Evolutionary conservation across 1,284 basidiomycete genomes (phyloP).

Genomic region (Peniophora sp.): DNA sequence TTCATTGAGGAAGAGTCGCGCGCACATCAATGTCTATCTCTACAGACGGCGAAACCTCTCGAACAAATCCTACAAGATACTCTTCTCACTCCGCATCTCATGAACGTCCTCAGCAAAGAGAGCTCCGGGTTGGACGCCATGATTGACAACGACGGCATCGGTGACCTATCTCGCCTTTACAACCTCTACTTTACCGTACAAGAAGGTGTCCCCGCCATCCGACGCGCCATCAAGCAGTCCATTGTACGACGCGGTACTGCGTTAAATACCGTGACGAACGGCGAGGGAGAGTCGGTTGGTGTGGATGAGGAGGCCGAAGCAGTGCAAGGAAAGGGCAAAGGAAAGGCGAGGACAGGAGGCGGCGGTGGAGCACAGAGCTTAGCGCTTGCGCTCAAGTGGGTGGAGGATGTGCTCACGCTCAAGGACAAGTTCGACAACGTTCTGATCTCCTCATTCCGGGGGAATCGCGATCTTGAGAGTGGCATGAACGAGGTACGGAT

Average conservation of each 20-base stretch:
- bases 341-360: conserved; percentile 52
- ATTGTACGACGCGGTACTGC: conserved; percentile 73
- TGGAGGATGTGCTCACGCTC: conserved; percentile 84
- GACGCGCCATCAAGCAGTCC: conserved; percentile 68
- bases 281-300: conserved; percentile 26
- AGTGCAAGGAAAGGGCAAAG: conserved; percentile 38
- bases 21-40: conserved; percentile 84
- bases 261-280: conserved; percentile 52
- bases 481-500: conserved; percentile 74
- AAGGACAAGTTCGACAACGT: conserved; percentile 88
- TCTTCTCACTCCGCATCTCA: conserved; percentile 75
- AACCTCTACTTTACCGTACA: conserved; percentile 71
- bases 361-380: conserved; percentile 37
- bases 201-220: conserved; percentile 60
- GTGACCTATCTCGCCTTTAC: conserved; percentile 80
- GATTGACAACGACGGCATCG: conserved; percentile 76
- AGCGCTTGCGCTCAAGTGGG: conserved; percentile 81
- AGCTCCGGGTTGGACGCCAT: conserved; percentile 85
- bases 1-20: conserved; percentile 83
- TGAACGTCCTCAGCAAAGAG: conserved; percentile 70
- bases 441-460: conserved; percentile 65
- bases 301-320: conserved; percentile 29
- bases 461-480: conserved; percentile 77
- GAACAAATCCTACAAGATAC: conserved; percentile 72
- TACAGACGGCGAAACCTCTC: conserved; percentile 65